Base-by-base conservation (phyloP, 106 monocot genomes). In the Dioscorea alata region DNA sequence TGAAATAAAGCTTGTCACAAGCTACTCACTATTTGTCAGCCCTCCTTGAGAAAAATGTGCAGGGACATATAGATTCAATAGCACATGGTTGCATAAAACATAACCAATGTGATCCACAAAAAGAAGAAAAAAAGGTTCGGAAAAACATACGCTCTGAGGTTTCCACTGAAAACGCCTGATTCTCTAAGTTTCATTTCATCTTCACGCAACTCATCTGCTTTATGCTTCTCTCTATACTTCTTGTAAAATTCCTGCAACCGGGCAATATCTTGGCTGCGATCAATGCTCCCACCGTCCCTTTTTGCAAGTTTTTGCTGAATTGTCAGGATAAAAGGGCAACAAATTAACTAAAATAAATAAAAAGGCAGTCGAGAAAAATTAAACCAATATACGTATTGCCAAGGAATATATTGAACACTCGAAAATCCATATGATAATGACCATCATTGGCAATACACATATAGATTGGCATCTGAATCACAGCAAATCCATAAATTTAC, bases 171-270 rank as follows among this genome's bases (percentile, higher is more conserved):
- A 84, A 73, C 78, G 71, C 76, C 86, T 23, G 97, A 83, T 76
- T 97, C 92, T 72, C 92, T 97, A 75, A 97, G 63, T 72, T 79
- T 92, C 83, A 77, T 87, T 70, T 97, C 92, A 57, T 92, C 87
- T 66, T 92, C 85, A 32, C 76, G 73, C 65, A 97, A 60, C 67
- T 86, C 79, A 64, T 92, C 97, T 24, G 90, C 89, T 79, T 89
- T 92, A 70, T 97, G 53, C 57, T 85, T 89, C 56, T 89, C 82
- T 74, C 97, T 82, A 48, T 97, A 92, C 0, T 50, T 61, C 78
- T 92, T 89, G 75, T 97, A 97, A 79, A 97, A 97, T 71, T 97
- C 92, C 75, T 87, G 88, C 64, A 97, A 73, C 50, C 76, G 82
- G 50, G 78, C 75, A 74, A 97, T 81, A 69, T 92, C 92, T 66